phyloP scores from a whole-genome alignment of 257 asterid species.

The Scutellaria galericulata region DNA sequence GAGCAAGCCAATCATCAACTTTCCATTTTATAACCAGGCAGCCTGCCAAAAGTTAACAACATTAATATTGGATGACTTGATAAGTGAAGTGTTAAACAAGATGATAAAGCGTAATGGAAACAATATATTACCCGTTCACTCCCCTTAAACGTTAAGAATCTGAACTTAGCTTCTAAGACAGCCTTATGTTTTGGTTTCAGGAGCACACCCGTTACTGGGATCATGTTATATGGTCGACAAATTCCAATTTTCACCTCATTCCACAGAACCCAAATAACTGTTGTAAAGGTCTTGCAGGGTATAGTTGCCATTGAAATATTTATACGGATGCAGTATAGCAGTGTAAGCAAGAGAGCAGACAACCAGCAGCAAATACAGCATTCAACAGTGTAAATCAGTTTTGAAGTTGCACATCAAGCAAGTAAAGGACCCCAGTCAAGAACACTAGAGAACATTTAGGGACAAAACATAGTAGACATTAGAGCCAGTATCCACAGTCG shows the following conservation, averaged over 20 bases:
- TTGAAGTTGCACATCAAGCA: conserved; percentile 52
- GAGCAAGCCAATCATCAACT: conserved; percentile 60
- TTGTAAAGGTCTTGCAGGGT: conserved; percentile 43
- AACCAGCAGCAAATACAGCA: conserved; percentile 70
- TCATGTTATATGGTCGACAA: conserved; percentile 35
- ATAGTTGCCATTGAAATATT: conserved; percentile 47
- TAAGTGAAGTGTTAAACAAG: conserved; percentile 28
- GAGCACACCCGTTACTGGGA: conserved; percentile 44
- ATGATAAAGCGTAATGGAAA: conserved; percentile 35
- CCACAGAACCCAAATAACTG: conserved; percentile 47
- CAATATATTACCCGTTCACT: conserved; percentile 56
- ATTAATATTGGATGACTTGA: conserved; percentile 48
- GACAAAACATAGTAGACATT: conserved; percentile 60
- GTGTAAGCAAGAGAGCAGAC: conserved; percentile 58
- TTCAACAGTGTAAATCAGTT: conserved; percentile 56
- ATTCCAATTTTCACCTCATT: conserved; percentile 39
- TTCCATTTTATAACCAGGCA: conserved; percentile 57
- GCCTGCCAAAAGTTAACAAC: conserved; percentile 77
- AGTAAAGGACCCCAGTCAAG: conserved; percentile 52
- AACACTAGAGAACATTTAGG: conserved; percentile 58
- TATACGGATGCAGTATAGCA: conserved; percentile 52
- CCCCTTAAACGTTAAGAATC: conserved; percentile 45
- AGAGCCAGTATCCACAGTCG: conserved; percentile 56
- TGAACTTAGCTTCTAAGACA: conserved; percentile 46
- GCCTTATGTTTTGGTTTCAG: conserved; percentile 46